Evolutionary conservation across 2,329 filamentous ascomycete species (phyloP).

Genomic region (Penicillium sp.): DNA sequence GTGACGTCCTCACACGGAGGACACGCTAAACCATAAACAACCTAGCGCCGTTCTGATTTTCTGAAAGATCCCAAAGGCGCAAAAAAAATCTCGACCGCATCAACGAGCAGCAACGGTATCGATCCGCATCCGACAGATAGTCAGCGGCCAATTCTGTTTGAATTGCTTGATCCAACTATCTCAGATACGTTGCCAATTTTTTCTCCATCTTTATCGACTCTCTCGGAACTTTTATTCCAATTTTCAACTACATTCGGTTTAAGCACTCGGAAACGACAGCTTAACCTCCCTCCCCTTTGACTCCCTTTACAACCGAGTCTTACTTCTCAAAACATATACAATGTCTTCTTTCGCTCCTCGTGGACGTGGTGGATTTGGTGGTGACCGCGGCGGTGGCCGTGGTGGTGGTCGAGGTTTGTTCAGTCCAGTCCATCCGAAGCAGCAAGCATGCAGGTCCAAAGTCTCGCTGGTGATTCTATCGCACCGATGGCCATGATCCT

Average conservation of each 20-base stretch:
- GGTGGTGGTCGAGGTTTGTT: slow-evolving; percentile 27
- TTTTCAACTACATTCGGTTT: slow-evolving; percentile 18
- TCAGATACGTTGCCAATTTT: slow-evolving; percentile 11
- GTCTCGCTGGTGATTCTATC: not conserved
- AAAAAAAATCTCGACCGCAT: slow-evolving; percentile 41
- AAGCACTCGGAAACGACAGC: slow-evolving; percentile 23
- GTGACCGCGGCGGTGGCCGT: slow-evolving; percentile 26
- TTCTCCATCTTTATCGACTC: slow-evolving; percentile 14
- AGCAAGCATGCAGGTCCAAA: slow-evolving; percentile 12
- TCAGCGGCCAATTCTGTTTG: slow-evolving; percentile 24
- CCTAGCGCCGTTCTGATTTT: slow-evolving; percentile 41
- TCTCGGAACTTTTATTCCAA: slow-evolving; percentile 11
- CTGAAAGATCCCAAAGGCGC: slow-evolving; percentile 40
- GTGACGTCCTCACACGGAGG: slow-evolving; percentile 24
- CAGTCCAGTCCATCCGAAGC: slow-evolving; percentile 12
- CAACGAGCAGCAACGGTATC: slow-evolving; percentile 39
- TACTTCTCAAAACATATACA: slow-evolving; percentile 21
- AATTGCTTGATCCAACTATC: slow-evolving; percentile 24
- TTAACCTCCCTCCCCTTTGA: slow-evolving; percentile 18
- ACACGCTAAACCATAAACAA: slow-evolving; percentile 23
- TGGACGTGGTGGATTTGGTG: slow-evolving; percentile 24
- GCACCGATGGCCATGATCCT: not conserved
- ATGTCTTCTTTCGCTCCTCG: slow-evolving; percentile 37
- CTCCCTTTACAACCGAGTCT: slow-evolving; percentile 9
- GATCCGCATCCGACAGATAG: slow-evolving; percentile 31